phyloP scores from a whole-genome alignment of 129 eudicot genomes.

The Arctium minus region DNA sequence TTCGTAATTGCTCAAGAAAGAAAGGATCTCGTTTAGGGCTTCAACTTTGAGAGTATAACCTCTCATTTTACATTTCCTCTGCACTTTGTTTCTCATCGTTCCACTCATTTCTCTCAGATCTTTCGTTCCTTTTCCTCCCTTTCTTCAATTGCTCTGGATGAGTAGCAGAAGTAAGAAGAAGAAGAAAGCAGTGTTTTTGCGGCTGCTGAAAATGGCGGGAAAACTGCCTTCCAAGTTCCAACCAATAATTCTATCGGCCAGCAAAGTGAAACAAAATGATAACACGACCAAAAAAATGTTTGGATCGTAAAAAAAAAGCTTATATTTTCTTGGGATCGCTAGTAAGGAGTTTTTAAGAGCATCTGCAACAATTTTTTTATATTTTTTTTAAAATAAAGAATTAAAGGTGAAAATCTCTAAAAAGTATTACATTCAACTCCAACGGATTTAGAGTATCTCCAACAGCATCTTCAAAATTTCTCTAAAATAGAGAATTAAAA shows the following conservation, averaged over 20 bases:
- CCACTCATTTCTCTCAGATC: conserved; percentile 37
- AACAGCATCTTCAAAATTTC: too few relatives aligned
- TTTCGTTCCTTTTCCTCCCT: conserved; percentile 9
- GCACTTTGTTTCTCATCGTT: conserved; percentile 50
- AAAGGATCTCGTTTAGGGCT: conserved; percentile 60
- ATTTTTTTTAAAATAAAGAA: too few relatives aligned
- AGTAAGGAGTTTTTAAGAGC: too few relatives aligned
- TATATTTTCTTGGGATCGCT: too few relatives aligned
- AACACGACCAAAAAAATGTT: too few relatives aligned
- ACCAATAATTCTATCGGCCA: neutral
- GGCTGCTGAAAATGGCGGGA: conserved; percentile 27
- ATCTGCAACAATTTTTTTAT: too few relatives aligned
- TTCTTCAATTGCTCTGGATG: neutral
- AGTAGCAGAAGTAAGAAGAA: neutral
- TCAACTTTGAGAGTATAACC: conserved; percentile 72
- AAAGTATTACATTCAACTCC: too few relatives aligned
- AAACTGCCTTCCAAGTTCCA: neutral
- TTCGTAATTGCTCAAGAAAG: conserved; percentile 43
- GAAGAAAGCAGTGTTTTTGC: neutral
- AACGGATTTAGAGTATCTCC: too few relatives aligned
- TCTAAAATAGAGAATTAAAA: too few relatives aligned
- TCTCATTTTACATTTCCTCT: conserved; percentile 68
- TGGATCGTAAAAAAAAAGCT: too few relatives aligned
- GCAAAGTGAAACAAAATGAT: too few relatives aligned
- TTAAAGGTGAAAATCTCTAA: too few relatives aligned